These are phyloP conservation scores for Dentipellis fragilis DNA, from an alignment of 768 basidiomycete genomes.

Conservation along the genomic window DNA sequence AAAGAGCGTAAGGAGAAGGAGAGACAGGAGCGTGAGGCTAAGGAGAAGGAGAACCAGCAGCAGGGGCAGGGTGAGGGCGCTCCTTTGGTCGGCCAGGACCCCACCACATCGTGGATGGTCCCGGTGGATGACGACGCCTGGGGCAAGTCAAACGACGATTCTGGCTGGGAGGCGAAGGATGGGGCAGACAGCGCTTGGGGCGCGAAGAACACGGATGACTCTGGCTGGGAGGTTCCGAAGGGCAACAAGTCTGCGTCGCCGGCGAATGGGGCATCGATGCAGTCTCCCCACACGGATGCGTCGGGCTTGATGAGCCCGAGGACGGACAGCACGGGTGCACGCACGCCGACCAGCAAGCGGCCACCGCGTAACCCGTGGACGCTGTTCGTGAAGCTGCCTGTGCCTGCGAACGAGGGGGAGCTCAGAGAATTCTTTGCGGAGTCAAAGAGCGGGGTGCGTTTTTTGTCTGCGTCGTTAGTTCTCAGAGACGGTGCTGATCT, in stretches of 20 bases:
- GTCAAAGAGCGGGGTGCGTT: constrained; percentile 53
- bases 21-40: constrained; percentile 30
- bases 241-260: constrained; percentile 14
- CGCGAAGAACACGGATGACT: neutral
- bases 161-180: too few relatives aligned
- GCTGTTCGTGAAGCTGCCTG: constrained; percentile 63
- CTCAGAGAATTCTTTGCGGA: constrained; percentile 71
- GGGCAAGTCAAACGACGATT: too few relatives aligned
- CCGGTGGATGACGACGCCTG: too few relatives aligned
- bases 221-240: neutral
- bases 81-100: constrained; percentile 29
- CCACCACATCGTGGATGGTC: constrained; percentile 18
- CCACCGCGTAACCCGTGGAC: constrained; percentile 73
- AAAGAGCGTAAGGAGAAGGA: constrained; percentile 51
- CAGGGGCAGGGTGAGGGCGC: constrained; percentile 15
- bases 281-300: constrained; percentile 23
- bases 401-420: constrained; percentile 48
- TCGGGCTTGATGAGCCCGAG: constrained; percentile 35
- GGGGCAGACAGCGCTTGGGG: neutral
- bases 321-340: constrained; percentile 47
- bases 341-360: constrained; percentile 63
- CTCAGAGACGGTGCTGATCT: neutral
- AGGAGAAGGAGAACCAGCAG: constrained; percentile 23
- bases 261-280: constrained; percentile 6
- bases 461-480: neutral